Conservation (phyloP, 371 early-diverging fungal species). For the Chytridium lagenaria region DNA sequence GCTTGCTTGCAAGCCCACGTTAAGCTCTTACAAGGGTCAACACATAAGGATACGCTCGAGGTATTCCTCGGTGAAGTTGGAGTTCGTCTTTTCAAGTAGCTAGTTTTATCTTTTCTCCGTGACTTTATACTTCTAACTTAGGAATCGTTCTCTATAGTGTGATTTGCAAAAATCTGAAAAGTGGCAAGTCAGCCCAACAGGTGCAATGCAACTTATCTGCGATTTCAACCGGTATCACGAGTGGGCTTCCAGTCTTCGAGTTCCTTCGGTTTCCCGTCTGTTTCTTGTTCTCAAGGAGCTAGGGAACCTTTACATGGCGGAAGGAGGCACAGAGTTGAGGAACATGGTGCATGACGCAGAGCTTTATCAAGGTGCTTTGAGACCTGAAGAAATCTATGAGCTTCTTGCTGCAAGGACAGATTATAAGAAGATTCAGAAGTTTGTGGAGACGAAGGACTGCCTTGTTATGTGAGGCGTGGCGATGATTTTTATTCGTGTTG, state of each 20-base stretch:
- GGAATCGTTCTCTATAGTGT: slow-evolving; percentile 46
- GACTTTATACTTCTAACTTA: slow-evolving; percentile 16
- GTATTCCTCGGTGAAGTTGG: slow-evolving; percentile 90
- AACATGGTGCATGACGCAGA: slow-evolving; percentile 83
- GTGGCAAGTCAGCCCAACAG: slow-evolving; percentile 78
- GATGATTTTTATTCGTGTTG: too few relatives aligned
- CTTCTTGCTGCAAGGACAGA: slow-evolving; percentile 87
- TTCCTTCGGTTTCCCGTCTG: slow-evolving; percentile 74
- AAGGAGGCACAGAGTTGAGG: slow-evolving; percentile 79
- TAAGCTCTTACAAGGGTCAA: slow-evolving; percentile 71
- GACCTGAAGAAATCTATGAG: slow-evolving; percentile 91
- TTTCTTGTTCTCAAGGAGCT: slow-evolving; percentile 90
- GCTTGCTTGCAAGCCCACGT: slow-evolving; percentile 79
- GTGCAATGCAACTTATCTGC: slow-evolving; percentile 82
- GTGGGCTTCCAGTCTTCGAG: slow-evolving; percentile 70
- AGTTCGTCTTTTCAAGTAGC: slow-evolving; percentile 82
- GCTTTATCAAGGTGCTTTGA: slow-evolving; percentile 83
- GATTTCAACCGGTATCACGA: slow-evolving; percentile 86
- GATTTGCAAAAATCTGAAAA: slow-evolving; percentile 80
- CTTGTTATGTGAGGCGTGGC: slow-evolving; percentile 52
- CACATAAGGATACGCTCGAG: slow-evolving; percentile 87
- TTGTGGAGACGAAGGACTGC: slow-evolving; percentile 79
- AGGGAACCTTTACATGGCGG: slow-evolving; percentile 89
- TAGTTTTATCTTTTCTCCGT: too few relatives aligned
- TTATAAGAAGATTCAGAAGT: slow-evolving; percentile 81